Percentiles rank a stretch among this genome's conserved stretches.
These are phyloP conservation scores for Pilobolus umbonatus DNA, from an alignment of 192 early-diverging fungal species.

Conservation along the genomic window DNA sequence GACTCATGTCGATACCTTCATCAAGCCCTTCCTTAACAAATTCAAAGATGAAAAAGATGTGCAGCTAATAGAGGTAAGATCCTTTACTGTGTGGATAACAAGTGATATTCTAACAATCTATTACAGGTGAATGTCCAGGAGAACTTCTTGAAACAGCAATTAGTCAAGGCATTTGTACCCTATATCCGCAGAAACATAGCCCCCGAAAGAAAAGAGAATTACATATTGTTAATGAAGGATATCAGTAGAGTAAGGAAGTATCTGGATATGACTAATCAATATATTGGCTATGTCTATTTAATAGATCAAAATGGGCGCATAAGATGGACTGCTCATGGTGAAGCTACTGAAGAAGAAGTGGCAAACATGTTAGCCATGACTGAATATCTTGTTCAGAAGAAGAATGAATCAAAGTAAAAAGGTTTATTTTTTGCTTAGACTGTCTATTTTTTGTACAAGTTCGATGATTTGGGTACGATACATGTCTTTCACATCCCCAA, in stretches of 20 bases:
- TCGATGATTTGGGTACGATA: conserved; percentile 63
- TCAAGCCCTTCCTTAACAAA: conserved; percentile 38
- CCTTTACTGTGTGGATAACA: too few relatives aligned
- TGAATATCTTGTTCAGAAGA: conserved; percentile 27
- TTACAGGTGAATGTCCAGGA: conserved; percentile 52
- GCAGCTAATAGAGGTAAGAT: conserved; percentile 42
- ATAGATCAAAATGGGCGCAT: conserved; percentile 53
- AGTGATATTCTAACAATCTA: not conserved
- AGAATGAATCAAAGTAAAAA: conserved; percentile 15
- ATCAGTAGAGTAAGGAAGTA: conserved; percentile 40
- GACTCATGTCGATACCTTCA: conserved; percentile 43
- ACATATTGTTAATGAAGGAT: conserved; percentile 44
- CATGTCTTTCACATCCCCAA: conserved; percentile 76
- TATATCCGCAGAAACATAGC: conserved; percentile 40
- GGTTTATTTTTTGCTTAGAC: conserved; percentile 21
- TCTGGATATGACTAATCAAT: conserved; percentile 50
- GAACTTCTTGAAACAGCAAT: conserved; percentile 42
- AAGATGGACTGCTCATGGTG: conserved; percentile 53
- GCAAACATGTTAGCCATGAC: conserved; percentile 36
- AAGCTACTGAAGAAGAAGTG: conserved; percentile 38
- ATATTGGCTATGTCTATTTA: conserved; percentile 51
- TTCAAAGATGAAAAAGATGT: conserved; percentile 31
- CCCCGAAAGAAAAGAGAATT: conserved; percentile 40
- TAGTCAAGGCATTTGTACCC: conserved; percentile 46
- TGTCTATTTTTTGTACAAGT: conserved; percentile 44